Percentiles rank a stretch among this genome's conserved stretches.
Evolutionary conservation across 2,329 filamentous ascomycete species (phyloP).

Genomic region (Orbilia brochopaga): DNA sequence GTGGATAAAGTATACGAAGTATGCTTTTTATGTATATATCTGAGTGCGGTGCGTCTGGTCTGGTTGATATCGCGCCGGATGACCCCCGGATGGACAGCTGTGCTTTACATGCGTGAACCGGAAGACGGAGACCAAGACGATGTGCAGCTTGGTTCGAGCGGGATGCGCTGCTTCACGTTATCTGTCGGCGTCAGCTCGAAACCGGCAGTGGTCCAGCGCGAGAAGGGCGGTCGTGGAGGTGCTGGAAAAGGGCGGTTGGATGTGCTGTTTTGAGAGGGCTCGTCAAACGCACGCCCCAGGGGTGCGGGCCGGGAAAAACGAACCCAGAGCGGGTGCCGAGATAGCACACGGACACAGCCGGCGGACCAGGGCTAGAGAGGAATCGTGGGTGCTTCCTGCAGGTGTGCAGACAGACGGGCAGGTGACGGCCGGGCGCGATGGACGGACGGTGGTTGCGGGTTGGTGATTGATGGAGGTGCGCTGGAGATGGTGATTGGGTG

Average conservation of each 20-base stretch:
- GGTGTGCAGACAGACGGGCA: not conserved
- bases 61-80: constrained; percentile 1
- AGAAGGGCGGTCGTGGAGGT: constrained; percentile 7
- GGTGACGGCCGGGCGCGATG: not conserved
- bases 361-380: not conserved
- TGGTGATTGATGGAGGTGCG: constrained; percentile 3
- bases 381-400: not conserved
- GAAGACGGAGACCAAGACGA: not conserved
- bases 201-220: not conserved
- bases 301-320: constrained; percentile 4
- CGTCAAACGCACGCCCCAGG: constrained; percentile 13
- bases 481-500: constrained; percentile 5
- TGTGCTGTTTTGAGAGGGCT: constrained; percentile 31
- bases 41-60: not conserved
- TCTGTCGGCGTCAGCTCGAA: not conserved
- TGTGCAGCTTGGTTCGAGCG: not conserved
- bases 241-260: constrained; percentile 27
- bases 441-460: not conserved
- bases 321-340: not conserved
- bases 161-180: not conserved
- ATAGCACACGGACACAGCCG: not conserved
- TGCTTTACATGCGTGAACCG: not conserved
- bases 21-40: not conserved
- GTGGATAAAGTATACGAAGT: too few species aligned
- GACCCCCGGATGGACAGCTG: not conserved